Base-by-base conservation (phyloP, 2,329 filamentous ascomycete genomes). In the Fusarium sublunatum region DNA sequence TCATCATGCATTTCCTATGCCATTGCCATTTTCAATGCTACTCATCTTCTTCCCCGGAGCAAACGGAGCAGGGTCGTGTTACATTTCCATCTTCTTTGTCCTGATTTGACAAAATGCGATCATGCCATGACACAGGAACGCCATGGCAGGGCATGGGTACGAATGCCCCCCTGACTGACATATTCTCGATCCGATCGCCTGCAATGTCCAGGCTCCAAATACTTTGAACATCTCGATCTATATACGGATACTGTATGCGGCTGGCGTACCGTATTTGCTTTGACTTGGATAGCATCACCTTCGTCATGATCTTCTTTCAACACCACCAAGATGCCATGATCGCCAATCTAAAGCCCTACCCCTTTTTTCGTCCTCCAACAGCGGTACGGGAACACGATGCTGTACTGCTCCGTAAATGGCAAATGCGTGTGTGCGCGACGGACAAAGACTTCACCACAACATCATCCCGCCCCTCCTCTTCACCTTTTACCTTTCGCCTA, bases 401-500 rank as follows among this genome's bases (percentile, higher is more conserved):
- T 29, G 11, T 31, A 41, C 24, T 35, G 46, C 25, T 24, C 51
- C 25, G 35, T 9, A 34, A 29, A 35, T 35, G 50, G 32, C 22
- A 24, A 49, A 25, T 51, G 44, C 47, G 52, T 31, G 32, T 48
- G 39, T 28, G 36, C 39, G 44, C 32, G 19, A 44, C 25, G 22
- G 48, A 51, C 26, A 31, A 39, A 31, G 11, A 41, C 57, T 56
- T 61, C 57, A 48, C 42, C 40, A 47, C 42, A 60, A 35, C 61
- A 64, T 61, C 61, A 64, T 64, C 61, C 56, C 50, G 61, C 46
- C 50, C 50, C 61, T 35, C 61, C 55, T 36, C 43, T 42, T 42
- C 34, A 3, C 24, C 26, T 57, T 60, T 61, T 60, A 45, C 39
- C 43, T 58, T 58, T 63, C 26, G 39, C 39, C 35, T 26, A 48